Conservation (phyloP, 768 basidiomycete species). For the Trametes punicea region DNA sequence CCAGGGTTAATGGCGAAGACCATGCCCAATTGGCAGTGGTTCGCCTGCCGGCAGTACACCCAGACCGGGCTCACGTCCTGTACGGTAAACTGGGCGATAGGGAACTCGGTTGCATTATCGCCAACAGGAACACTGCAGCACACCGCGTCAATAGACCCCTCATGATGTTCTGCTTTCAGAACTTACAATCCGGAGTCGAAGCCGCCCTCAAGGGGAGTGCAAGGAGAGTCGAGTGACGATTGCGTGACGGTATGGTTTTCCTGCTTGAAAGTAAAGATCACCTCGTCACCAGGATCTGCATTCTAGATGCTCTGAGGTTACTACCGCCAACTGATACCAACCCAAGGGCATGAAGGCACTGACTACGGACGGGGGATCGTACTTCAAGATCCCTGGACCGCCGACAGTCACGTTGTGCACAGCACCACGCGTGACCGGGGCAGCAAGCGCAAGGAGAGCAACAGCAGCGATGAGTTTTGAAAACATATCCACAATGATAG, state of each 20-base stretch:
- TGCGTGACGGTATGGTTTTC: slow-evolving; percentile 60
- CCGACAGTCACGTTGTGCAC: slow-evolving; percentile 47
- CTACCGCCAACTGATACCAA: too few species aligned
- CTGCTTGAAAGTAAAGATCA: slow-evolving; percentile 50
- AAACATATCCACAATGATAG: slow-evolving; percentile 11
- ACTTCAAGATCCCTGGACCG: slow-evolving; percentile 40
- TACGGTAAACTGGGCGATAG: slow-evolving; percentile 42
- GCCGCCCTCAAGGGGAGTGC: slow-evolving; percentile 38
- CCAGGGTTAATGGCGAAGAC: slow-evolving; percentile 66
- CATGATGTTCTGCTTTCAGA: slow-evolving; percentile 22
- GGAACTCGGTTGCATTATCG: slow-evolving; percentile 41
- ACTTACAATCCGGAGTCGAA: slow-evolving; percentile 61
- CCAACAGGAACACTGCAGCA: slow-evolving; percentile 44
- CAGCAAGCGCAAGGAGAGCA: slow-evolving; percentile 28
- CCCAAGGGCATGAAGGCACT: too few species aligned
- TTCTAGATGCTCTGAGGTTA: slow-evolving; percentile 36
- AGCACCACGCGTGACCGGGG: slow-evolving; percentile 35
- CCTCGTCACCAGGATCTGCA: slow-evolving; percentile 43
- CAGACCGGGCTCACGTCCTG: slow-evolving; percentile 46
- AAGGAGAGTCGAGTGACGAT: slow-evolving; percentile 50
- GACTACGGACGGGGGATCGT: slow-evolving; percentile 36
- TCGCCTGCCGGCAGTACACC: slow-evolving; percentile 55
- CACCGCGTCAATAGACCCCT: background rate
- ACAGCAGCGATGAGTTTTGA: slow-evolving; percentile 23
- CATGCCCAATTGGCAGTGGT: slow-evolving; percentile 60